A percentile compares a stretch with the other conserved stretches of the same genome.
Conservation (phyloP, 345 rosid species). For the Draba incana region DNA sequence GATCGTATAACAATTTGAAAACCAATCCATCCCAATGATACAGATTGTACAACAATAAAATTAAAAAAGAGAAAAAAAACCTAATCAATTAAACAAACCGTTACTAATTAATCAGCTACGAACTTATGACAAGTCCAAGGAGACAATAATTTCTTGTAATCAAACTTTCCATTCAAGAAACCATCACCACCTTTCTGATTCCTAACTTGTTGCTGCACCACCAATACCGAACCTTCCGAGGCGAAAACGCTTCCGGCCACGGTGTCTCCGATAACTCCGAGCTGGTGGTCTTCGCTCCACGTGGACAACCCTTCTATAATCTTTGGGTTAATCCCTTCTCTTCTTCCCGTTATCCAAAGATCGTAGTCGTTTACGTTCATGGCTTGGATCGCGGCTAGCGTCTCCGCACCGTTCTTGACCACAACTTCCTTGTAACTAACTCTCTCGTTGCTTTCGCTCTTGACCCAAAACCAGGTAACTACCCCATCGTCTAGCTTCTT, state of each 20-base stretch:
- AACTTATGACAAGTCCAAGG: constrained; percentile 12
- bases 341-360: constrained; percentile 78
- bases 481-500: constrained; percentile 77
- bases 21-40: constrained; percentile 20
- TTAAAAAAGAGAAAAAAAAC: neutral
- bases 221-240: constrained; percentile 61
- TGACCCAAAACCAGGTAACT: constrained; percentile 79
- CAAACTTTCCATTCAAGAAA: constrained; percentile 43
- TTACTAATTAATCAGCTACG: no score
- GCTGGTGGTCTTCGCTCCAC: constrained; percentile 61
- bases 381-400: constrained; percentile 59
- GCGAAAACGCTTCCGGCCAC: constrained; percentile 55
- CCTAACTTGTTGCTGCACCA: constrained; percentile 69
- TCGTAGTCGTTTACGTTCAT: constrained; percentile 52
- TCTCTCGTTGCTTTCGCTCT: constrained; percentile 58
- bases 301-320: constrained; percentile 58
- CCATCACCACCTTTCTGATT: constrained; percentile 40
- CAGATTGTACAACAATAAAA: constrained; percentile 30
- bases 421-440: constrained; percentile 65
- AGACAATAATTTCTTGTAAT: constrained; percentile 31
- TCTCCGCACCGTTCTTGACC: constrained; percentile 70
- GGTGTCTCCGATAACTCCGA: constrained; percentile 69
- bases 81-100: neutral
- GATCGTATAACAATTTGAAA: neutral
- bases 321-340: constrained; percentile 61